Base-by-base conservation (phyloP, 805 yeast genomes). In the Suhomyces xylopsoci region DNA sequence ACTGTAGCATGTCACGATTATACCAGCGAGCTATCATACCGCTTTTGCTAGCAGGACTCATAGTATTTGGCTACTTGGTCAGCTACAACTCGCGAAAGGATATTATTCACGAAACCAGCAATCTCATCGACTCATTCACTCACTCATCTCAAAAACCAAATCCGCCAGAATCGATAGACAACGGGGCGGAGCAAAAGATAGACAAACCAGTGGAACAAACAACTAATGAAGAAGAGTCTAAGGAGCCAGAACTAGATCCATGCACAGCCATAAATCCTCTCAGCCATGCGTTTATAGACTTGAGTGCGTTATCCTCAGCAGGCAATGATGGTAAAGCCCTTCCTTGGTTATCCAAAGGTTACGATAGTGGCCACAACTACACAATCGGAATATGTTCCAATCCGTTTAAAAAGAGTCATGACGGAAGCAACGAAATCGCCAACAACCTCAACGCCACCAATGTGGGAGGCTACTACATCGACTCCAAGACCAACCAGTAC, bases 281-380 rank as follows among this genome's bases (percentile, higher is more conserved):
- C 14, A 61, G 73, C 78, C 65, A 77, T 66, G 61, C 84, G 71
- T 72, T 83, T 74, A 71, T 81, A 70, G 66, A 78, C 72, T 66
- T 84, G 73, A 50, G 81, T 60, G 62, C 81, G 62, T 67, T 84
- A 73, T 65, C 82, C 58, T 49, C 81, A 63, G 52, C 72, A 64
- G 56, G 79, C 55, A 57, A 84, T 69, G 74, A 79, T 67, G 73
- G 83, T 73, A 56, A 68, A 59, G 59, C 76, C 7, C n/a, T 55
- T 30, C 67, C 78, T 15, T 89, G 92, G 90, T 68, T 76, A 40
- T 83, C 92, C 3, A 79, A 78, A 55, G 96, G 96, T 0, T 80
- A 78, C 65, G 94, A 86, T 57, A 81, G 81, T 60, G 84, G 84
- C 25, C 74, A 71, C 47, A 91, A 91, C 68, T 91, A 86, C 70